Conservation (phyloP, 2,329 filamentous ascomycete genomes). For the Fusarium marasasianum region DNA sequence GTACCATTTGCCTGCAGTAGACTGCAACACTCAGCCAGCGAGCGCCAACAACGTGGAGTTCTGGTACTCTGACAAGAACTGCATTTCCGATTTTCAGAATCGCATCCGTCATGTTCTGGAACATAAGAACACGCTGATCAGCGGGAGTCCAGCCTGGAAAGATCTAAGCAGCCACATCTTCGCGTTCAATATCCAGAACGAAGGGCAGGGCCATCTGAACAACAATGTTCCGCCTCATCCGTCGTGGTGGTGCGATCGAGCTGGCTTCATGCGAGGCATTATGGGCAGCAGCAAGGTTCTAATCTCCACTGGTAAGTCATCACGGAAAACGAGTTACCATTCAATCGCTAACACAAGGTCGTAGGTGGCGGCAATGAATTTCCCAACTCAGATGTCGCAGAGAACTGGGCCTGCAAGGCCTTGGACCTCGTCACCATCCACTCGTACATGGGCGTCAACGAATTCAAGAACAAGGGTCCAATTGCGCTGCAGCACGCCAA, state of each 20-base stretch:
- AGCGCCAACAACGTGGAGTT: not conserved
- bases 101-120: not conserved
- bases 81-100: not conserved
- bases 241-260: not conserved
- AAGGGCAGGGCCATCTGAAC: not conserved
- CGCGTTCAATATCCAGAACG: not conserved
- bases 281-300: not conserved
- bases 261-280: not conserved
- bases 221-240: not conserved
- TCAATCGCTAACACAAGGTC: fast-evolving
- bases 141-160: not conserved
- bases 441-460: not conserved
- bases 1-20: not conserved
- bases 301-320: not conserved
- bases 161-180: not conserved
- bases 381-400: not conserved
- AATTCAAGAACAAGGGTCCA: not conserved
- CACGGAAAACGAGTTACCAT: fast-evolving
- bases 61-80: not conserved
- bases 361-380: not conserved
- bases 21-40: not conserved
- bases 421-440: not conserved
- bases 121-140: fast-evolving
- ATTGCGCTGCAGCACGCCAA: not conserved
- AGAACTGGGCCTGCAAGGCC: not conserved